These are phyloP conservation scores for Claviceps africana DNA, from an alignment of 2,329 filamentous ascomycete genomes.

Conservation along the genomic window DNA sequence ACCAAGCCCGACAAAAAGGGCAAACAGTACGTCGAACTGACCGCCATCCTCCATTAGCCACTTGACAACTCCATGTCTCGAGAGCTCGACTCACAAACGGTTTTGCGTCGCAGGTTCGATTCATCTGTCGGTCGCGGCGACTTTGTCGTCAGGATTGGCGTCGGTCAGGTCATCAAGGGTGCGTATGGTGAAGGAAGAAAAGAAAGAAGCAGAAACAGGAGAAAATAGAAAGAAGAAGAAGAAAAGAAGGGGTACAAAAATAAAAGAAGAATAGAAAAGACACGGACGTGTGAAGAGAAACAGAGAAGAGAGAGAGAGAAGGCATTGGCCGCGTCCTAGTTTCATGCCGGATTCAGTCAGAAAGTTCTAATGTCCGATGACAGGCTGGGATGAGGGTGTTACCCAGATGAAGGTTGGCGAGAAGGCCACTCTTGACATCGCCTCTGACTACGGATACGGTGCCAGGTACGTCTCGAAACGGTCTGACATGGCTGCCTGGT, in stretches of 20 bases:
- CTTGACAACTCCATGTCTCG: not conserved
- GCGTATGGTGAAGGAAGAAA: too few relatives aligned
- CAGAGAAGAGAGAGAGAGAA: too few relatives aligned
- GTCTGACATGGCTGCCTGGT: not conserved
- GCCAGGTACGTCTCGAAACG: slow-evolving; percentile 31
- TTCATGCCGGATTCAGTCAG: too few relatives aligned
- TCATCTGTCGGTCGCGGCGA: slow-evolving; percentile 64
- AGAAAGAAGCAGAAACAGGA: not conserved
- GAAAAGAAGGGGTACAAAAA: too few relatives aligned
- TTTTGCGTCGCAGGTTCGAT: slow-evolving; percentile 56
- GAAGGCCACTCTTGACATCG: slow-evolving; percentile 73
- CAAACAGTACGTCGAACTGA: slow-evolving; percentile 42
- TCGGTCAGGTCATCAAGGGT: slow-evolving; percentile 80
- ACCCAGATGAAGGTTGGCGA: slow-evolving; percentile 78
- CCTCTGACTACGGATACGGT: slow-evolving; percentile 21
- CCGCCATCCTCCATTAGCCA: not conserved
- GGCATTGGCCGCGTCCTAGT: too few relatives aligned
- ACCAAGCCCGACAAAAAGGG: slow-evolving; percentile 51
- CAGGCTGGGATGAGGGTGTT: slow-evolving; percentile 80
- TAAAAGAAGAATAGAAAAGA: too few relatives aligned
- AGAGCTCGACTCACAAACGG: not conserved
- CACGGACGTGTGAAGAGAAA: too few relatives aligned
- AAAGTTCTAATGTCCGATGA: slow-evolving; percentile 1
- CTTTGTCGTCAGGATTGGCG: slow-evolving; percentile 66
- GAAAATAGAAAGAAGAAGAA: not conserved